These are phyloP conservation scores for Tolypocladium inflatum DNA, from an alignment of 2,329 filamentous ascomycete species.

Conservation along the genomic window DNA sequence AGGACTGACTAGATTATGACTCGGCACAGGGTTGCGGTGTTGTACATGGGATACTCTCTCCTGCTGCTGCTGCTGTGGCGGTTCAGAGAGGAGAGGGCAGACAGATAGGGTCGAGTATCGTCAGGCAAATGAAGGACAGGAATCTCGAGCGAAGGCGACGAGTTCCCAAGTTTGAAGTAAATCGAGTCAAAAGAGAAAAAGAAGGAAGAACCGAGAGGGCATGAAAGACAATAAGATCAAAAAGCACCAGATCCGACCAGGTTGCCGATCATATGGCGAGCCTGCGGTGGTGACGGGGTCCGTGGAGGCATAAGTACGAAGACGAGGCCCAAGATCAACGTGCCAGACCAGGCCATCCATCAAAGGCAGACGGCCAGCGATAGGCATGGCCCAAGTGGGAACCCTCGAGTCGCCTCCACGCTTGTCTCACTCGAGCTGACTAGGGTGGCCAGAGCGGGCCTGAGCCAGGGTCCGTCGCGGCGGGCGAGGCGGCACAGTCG, in stretches of 20 bases:
- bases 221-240: conserved; percentile 33
- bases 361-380: conserved; percentile 5
- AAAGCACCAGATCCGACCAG: conserved; percentile 30
- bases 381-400: conserved; percentile 10
- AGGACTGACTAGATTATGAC: conserved; percentile 21
- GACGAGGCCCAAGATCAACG: conserved; percentile 30
- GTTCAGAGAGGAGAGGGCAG: conserved; percentile 12
- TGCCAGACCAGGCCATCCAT: conserved; percentile 10
- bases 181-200: conserved; percentile 31
- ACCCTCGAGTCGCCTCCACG: conserved; percentile 18
- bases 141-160: conserved; percentile 21
- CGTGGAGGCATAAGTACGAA: conserved; percentile 36
- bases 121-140: conserved; percentile 33
- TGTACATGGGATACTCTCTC: conserved; percentile 16
- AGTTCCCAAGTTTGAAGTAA: conserved; percentile 29
- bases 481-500: conserved; percentile 6
- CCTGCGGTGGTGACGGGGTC: conserved; percentile 32
- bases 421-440: conserved; percentile 45
- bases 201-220: conserved; percentile 40
- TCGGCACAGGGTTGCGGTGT: conserved; percentile 16
- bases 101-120: conserved; percentile 3
- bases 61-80: conserved; percentile 1
- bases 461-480: conserved; percentile 7
- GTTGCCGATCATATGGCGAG: conserved; percentile 39
- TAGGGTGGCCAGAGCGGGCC: conserved; percentile 11